Evolutionary conservation across 2,329 filamentous ascomycete species (phyloP).

Genomic region (Fonsecaea multimorphosa): DNA sequence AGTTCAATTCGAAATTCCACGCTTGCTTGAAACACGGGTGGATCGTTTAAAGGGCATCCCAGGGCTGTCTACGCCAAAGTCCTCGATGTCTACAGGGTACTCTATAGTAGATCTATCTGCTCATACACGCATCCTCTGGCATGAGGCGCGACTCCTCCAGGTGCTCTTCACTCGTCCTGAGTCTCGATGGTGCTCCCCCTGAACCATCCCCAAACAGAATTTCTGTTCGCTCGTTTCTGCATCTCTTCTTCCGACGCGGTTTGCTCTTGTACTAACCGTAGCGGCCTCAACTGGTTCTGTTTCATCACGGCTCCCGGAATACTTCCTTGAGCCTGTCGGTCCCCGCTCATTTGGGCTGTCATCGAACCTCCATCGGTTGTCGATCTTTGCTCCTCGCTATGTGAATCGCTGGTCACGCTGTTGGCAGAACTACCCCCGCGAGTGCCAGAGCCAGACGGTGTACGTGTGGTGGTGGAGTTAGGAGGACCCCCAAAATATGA

Average conservation of each 20-base stretch:
- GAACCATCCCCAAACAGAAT: conserved; percentile 56
- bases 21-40: neutral
- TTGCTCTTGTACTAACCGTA: conserved; percentile 86
- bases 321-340: conserved; percentile 63
- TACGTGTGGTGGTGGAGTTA: conserved; percentile 44
- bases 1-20: neutral
- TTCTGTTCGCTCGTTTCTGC: conserved; percentile 53
- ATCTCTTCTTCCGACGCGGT: conserved; percentile 52
- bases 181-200: conserved; percentile 33
- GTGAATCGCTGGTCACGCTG: conserved; percentile 56
- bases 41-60: neutral
- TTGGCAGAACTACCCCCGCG: conserved; percentile 71
- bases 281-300: conserved; percentile 77
- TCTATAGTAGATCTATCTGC: neutral
- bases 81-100: neutral
- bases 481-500: conserved; percentile 63
- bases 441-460: conserved; percentile 46
- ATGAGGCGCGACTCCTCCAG: neutral
- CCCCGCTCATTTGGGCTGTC: conserved; percentile 39
- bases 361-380: conserved; percentile 58
- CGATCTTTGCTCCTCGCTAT: conserved; percentile 52
- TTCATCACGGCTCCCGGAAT: conserved; percentile 69
- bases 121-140: neutral
- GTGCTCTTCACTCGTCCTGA: conserved; percentile 25
- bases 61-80: neutral